A percentile compares a stretch with the other conserved stretches of the same genome.
These are phyloP conservation scores for Tetracladium maxilliforme DNA, from an alignment of 2,329 filamentous ascomycete genomes.

Conservation along the genomic window DNA sequence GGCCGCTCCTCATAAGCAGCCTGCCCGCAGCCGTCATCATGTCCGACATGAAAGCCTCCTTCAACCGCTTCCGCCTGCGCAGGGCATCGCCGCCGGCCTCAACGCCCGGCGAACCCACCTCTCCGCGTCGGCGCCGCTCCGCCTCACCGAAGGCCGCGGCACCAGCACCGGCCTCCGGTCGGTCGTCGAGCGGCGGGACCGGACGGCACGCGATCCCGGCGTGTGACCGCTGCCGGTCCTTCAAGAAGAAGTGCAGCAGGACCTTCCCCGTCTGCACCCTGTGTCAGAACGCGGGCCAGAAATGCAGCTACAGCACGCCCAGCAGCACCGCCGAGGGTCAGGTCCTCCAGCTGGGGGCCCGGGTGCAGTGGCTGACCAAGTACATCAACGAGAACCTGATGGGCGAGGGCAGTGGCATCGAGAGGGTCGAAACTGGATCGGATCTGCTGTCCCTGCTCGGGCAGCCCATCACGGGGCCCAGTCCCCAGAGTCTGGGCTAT, in stretches of 20 bases:
- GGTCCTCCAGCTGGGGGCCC: constrained; percentile 20
- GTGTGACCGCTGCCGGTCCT: constrained; percentile 26
- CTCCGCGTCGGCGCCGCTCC: too few relatives aligned
- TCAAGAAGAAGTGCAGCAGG: constrained; percentile 29
- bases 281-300: constrained; percentile 21
- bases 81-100: too few relatives aligned
- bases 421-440: constrained; percentile 19
- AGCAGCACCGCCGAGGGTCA: constrained; percentile 18
- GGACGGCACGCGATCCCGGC: constrained; percentile 8
- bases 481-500: too few relatives aligned
- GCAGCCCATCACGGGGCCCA: neutral
- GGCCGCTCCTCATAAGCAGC: too few relatives aligned
- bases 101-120: too few relatives aligned
- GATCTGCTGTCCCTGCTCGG: constrained; percentile 10
- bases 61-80: constrained; percentile 2
- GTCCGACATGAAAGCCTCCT: too few relatives aligned
- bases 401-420: constrained; percentile 12
- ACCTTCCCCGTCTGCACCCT: constrained; percentile 23
- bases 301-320: constrained; percentile 18
- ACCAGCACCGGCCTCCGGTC: neutral
- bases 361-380: constrained; percentile 22
- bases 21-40: too few relatives aligned
- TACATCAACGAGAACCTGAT: constrained; percentile 19
- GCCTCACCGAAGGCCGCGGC: neutral
- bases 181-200: neutral